Base-by-base conservation (phyloP, 768 basidiomycete genomes). In the Asterophora parasitica region DNA sequence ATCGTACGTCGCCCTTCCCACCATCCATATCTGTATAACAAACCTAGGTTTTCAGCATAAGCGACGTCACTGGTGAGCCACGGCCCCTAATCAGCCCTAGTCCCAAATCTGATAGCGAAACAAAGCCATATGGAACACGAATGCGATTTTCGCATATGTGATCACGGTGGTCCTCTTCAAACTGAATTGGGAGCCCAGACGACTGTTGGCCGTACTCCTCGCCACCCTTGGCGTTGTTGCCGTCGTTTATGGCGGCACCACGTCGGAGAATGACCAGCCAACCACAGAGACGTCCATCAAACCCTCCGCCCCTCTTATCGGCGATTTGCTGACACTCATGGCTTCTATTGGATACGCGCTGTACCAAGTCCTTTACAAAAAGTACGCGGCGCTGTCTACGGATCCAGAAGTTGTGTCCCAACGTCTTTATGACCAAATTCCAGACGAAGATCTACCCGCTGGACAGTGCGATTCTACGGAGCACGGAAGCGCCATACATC, bases 81-180 rank as follows among this genome's bases (percentile, higher is more conserved):
- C 13, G 65, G 27, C 30, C 37, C 36, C 13, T 0, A 39, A 47
- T 20, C n/a, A 33, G 42, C 11, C 12, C 12, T 69, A 7, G 27
- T 34, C 26, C 31, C 32, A 37, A 35, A n/a, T 45, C 55, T 64
- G 48, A 55, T 41, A 30, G 9, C 41, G 42, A 47, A 28, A 41
- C 34, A 70, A 31, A 31, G 81, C 82, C 15, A 79, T 92, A 20
- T 92, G 88, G 82, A 94, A 95, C 61, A 83, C 87, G 7, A 89
- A 88, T 58, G 85, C 89, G 0, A 93, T 97, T 70, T 93, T 92
- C 64, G 88, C 89, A 4, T 98, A 97, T 61, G 62, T 92, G 20
- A 79, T 97, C 62, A 79, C 84, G n/a, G 81, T 93, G 51, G 79
- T 79, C 56, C 57, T 92, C 2, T 82, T 84, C 51, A 68, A 75